Conservation (phyloP, 176 grass and related monocot genomes). For the Tuctoria greenei region DNA sequence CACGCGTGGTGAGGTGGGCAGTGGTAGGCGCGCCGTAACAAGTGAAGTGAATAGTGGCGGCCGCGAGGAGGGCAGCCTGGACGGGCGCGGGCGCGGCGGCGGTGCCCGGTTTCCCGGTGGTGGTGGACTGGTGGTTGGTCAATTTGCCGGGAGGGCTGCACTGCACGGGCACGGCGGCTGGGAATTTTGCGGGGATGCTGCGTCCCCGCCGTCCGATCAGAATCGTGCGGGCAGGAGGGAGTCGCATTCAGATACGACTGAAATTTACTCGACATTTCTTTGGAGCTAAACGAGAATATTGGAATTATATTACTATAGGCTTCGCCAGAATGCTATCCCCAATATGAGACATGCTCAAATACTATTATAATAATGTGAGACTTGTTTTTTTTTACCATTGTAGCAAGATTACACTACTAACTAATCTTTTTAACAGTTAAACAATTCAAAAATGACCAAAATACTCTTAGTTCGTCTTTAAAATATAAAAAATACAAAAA, state of each 20-base stretch:
- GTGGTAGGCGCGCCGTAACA: conserved; percentile 38
- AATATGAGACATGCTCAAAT: too few species aligned
- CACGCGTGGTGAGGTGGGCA: neutral
- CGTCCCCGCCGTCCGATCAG: neutral
- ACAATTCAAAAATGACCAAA: too few species aligned
- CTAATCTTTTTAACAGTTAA: too few species aligned
- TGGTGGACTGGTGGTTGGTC: conserved; percentile 37
- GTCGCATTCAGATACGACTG: neutral
- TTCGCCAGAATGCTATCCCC: too few species aligned
- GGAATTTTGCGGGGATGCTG: neutral
- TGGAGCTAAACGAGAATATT: too few species aligned
- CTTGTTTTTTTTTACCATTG: too few species aligned
- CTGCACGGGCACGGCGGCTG: neutral
- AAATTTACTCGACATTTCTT: neutral
- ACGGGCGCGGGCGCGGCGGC: neutral
- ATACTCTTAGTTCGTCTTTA: too few species aligned
- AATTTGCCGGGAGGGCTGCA: conserved; percentile 42
- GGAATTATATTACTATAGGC: too few species aligned
- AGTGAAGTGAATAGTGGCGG: conserved; percentile 17
- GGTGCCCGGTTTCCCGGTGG: conserved; percentile 26
- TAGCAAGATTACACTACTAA: too few species aligned
- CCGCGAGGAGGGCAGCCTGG: neutral
- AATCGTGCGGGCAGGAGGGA: neutral
- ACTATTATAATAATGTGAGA: too few species aligned
- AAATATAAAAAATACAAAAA: too few species aligned